Evolutionary conservation across 2,329 filamentous ascomycete genomes (phyloP), one percentile per base, ranked within the genome.

Genomic region (Pseudocercospora eumusae): DNA sequence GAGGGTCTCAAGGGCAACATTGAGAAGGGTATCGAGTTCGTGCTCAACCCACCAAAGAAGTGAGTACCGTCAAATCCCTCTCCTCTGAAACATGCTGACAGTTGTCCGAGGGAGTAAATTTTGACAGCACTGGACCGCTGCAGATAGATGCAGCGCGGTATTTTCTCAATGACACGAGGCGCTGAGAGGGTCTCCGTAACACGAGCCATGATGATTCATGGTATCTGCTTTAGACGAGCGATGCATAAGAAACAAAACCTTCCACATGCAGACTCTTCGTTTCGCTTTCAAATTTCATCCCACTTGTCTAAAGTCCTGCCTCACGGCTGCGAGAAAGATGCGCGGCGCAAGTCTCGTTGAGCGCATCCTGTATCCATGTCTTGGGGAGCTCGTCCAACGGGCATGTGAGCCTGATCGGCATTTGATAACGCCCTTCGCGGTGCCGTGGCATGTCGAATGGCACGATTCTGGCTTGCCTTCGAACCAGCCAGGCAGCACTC

Each of bases 1-100:
- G 82, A 86, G 71, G 93, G 89, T 69, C 86, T 98, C 66, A 90
- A 92, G 84, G 88, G 86, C 81, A 98, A 98, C 83, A 96, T 99
- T 77, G 81, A 86, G 75, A 97, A 98, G 87, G 95, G 95, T 76
- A 83, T 97, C 75, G 86, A 88, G 76, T 99, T 98, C 77, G 88
- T 88, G 79, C 84, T 90, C 83, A 93, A 89, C 84, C 87, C 91
- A 77, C 89, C 92, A 76, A 87, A 92, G 86, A 93, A 93, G 90
- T 93, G 87, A 60, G 55, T 60, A 13, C 21, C 20, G 25, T 18
- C 18, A 20, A 25, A 36, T 20, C n/a, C 31, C 18, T 15, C 15
- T 31, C 20, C 4, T 18, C 9, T 40, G 52, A 54, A 20, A 5
- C 44, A 5, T 55, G 55, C 44, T 61, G 44, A 55, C 49, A 33